These are phyloP conservation scores for Sugiyamaella mastotermitis DNA, from an alignment of 805 yeast genomes.

Conservation along the genomic window DNA sequence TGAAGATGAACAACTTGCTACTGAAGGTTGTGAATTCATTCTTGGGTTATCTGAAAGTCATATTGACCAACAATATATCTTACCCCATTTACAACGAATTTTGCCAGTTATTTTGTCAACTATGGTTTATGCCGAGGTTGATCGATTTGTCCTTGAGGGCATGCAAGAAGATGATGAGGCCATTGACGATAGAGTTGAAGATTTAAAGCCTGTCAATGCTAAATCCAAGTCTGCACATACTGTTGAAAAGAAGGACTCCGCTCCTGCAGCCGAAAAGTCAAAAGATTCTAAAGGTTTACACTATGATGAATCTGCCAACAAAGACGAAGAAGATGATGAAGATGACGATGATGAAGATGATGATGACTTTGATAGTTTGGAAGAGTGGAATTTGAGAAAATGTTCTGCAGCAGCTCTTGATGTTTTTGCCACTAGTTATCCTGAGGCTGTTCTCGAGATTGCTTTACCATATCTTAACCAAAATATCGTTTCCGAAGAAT, in stretches of 20 bases:
- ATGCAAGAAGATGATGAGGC: slow-evolving; percentile 73
- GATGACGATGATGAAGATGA: slow-evolving; percentile 69
- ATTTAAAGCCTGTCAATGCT: slow-evolving; percentile 76
- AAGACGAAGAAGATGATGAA: slow-evolving; percentile 45
- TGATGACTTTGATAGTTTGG: slow-evolving; percentile 58
- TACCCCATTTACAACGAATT: slow-evolving; percentile 53
- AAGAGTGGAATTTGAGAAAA: slow-evolving; percentile 87
- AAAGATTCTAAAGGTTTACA: slow-evolving; percentile 4
- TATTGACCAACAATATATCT: slow-evolving; percentile 49
- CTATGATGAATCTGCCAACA: slow-evolving; percentile 24
- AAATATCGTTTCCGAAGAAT: slow-evolving; percentile 59
- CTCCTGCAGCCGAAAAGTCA: slow-evolving; percentile 5
- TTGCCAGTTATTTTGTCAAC: slow-evolving; percentile 72
- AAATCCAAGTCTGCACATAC: slow-evolving; percentile 46
- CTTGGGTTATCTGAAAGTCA: slow-evolving; percentile 62
- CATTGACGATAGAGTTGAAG: slow-evolving; percentile 79
- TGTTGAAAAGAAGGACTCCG: slow-evolving; percentile 13
- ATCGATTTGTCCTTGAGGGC: slow-evolving; percentile 55
- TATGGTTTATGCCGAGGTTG: slow-evolving; percentile 87
- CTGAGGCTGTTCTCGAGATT: slow-evolving; percentile 58
- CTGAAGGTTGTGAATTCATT: slow-evolving; percentile 91
- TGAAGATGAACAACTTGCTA: slow-evolving; percentile 65
- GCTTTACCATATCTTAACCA: slow-evolving; percentile 73
- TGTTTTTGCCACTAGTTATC: slow-evolving; percentile 60
- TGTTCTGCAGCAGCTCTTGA: slow-evolving; percentile 94